A percentile compares a stretch with the other conserved stretches of the same genome.
These are phyloP conservation scores for Stagonosporopsis vannaccii DNA, from an alignment of 2,329 filamentous ascomycete genomes.

Conservation along the genomic window DNA sequence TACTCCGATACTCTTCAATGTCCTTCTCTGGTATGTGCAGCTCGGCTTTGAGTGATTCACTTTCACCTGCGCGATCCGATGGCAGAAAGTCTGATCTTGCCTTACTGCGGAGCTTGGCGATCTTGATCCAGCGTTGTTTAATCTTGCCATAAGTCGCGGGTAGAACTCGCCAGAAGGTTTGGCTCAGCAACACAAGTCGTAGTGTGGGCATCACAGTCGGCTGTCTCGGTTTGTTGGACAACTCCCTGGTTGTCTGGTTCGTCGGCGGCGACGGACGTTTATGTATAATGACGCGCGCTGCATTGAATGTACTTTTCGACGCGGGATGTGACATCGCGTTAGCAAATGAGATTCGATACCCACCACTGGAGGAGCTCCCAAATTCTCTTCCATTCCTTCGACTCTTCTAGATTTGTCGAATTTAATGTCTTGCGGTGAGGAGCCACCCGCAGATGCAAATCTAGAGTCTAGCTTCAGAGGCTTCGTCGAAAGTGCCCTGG, in stretches of 20 bases:
- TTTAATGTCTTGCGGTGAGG: not conserved
- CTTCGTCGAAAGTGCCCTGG: conserved; percentile 5
- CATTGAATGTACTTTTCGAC: not conserved
- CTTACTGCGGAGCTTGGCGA: conserved; percentile 1
- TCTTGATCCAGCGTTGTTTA: conserved; percentile 3
- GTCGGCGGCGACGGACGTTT: not conserved
- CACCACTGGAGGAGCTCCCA: not conserved
- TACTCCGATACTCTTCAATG: conserved; percentile 13
- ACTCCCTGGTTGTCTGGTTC: not conserved
- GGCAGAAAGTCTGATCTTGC: not conserved
- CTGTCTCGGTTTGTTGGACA: not conserved
- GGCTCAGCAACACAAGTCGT: conserved; percentile 2
- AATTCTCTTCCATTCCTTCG: not conserved
- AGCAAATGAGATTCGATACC: not conserved
- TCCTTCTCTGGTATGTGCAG: conserved; percentile 23
- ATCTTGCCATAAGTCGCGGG: conserved; percentile 10
- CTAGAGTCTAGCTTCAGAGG: not conserved
- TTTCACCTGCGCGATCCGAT: conserved; percentile 8
- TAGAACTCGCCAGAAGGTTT: conserved; percentile 11
- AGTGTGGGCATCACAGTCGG: not conserved
- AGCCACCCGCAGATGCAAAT: not conserved
- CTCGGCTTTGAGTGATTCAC: conserved; percentile 22
- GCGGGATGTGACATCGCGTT: not conserved
- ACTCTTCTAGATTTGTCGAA: not conserved
- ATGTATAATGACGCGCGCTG: not conserved